phyloP scores from a whole-genome alignment of 2,329 filamentous ascomycete species.

The Aspergillus fischeri region DNA sequence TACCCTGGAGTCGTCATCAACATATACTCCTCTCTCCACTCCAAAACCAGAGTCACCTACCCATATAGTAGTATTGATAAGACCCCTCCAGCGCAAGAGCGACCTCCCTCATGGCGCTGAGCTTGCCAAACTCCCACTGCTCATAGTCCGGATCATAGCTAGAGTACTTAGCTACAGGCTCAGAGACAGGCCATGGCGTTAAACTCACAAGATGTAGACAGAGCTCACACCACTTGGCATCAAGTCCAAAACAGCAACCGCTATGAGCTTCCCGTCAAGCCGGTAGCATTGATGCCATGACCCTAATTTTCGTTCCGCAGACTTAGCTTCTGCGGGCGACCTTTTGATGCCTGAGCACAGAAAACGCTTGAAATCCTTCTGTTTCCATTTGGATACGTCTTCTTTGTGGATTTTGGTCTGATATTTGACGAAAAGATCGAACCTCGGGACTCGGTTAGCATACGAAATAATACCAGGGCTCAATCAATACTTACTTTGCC shows the following conservation, averaged over 20 bases:
- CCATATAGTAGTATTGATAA: slow-evolving; percentile 64
- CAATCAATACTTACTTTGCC: slow-evolving; percentile 37
- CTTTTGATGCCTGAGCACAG: slow-evolving; percentile 45
- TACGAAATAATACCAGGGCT: neutral
- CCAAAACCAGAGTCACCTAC: slow-evolving; percentile 24
- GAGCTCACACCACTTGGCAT: slow-evolving; percentile 47
- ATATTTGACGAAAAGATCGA: slow-evolving; percentile 45
- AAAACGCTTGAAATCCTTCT: slow-evolving; percentile 44
- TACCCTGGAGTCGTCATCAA: slow-evolving; percentile 41
- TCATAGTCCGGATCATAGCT: slow-evolving; percentile 59
- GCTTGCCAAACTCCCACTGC: slow-evolving; percentile 59
- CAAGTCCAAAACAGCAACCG: slow-evolving; percentile 47
- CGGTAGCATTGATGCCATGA: slow-evolving; percentile 51
- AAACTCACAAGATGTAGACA: slow-evolving; percentile 46
- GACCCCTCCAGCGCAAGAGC: slow-evolving; percentile 51
- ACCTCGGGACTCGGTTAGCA: slow-evolving; percentile 25
- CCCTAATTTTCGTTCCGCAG: slow-evolving; percentile 41
- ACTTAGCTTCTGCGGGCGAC: slow-evolving; percentile 31
- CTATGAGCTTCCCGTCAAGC: slow-evolving; percentile 46
- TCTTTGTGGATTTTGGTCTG: slow-evolving; percentile 46
- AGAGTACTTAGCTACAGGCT: slow-evolving; percentile 3
- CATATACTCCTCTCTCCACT: neutral
- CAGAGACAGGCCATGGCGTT: too few species aligned
- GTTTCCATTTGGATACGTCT: slow-evolving; percentile 40
- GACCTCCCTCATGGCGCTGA: slow-evolving; percentile 59